Conservation (phyloP, 257 asterid genomes). For the Anisodus acutangulus region DNA sequence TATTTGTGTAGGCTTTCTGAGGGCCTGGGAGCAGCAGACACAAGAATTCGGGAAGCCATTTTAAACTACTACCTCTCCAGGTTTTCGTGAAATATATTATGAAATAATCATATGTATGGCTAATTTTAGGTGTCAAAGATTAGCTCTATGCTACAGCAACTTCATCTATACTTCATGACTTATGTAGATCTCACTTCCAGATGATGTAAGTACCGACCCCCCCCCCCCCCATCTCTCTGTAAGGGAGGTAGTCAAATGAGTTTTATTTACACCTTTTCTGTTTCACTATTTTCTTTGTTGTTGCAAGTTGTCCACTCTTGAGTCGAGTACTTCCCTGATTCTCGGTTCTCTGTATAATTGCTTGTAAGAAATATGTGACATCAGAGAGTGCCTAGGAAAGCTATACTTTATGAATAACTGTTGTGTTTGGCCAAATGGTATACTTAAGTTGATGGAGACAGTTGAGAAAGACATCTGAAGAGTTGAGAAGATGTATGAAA, state of each 20-base stretch:
- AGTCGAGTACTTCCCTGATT: neutral
- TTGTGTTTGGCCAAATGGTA: neutral
- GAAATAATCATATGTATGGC: constrained; percentile 7
- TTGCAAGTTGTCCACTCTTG: neutral
- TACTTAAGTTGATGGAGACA: neutral
- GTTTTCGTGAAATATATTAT: neutral
- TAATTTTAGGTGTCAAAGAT: constrained; percentile 16
- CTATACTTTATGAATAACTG: neutral
- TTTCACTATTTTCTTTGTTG: neutral
- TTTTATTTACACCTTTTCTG: neutral
- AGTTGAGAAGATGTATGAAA: neutral
- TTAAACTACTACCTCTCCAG: constrained; percentile 34
- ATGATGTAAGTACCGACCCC: neutral
- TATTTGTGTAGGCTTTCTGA: constrained; percentile 49
- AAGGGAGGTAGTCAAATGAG: constrained; percentile 11
- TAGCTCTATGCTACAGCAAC: neutral
- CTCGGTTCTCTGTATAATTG: neutral
- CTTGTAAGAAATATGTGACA: neutral
- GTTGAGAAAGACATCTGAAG: neutral
- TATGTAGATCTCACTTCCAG: constrained; percentile 7
- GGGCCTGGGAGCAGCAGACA: constrained; percentile 61
- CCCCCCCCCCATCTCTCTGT: neutral
- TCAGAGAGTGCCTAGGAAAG: neutral
- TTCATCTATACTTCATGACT: constrained; percentile 5
- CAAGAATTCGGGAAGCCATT: constrained; percentile 62